Evolutionary conservation across 805 yeast species (phyloP).

Genomic region (Komagataella phaffii): DNA sequence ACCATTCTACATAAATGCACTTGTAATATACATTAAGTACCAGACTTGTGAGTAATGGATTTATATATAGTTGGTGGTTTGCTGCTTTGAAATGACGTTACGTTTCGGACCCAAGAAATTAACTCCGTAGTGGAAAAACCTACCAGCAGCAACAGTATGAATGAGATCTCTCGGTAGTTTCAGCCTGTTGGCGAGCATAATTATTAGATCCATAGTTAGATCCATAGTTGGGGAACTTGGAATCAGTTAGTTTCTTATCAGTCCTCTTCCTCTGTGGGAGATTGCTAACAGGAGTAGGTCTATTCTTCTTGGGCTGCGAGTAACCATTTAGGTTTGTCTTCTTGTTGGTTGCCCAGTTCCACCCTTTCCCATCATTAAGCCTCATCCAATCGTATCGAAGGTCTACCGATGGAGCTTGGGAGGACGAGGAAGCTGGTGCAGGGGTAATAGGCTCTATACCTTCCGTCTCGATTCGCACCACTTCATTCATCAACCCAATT

Average conservation of each 20-base stretch:
- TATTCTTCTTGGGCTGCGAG: slow-evolving; percentile 26
- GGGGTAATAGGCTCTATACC: neutral
- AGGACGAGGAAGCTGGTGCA: neutral
- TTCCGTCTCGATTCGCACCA: slow-evolving; percentile 25
- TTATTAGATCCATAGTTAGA: slow-evolving; percentile 1
- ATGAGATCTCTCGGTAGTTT: neutral
- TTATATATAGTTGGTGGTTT: neutral
- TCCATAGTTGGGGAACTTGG: slow-evolving; percentile 1
- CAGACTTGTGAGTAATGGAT: neutral
- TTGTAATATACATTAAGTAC: neutral
- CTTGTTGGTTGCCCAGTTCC: slow-evolving; percentile 66
- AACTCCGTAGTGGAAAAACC: neutral
- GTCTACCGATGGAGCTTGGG: slow-evolving; percentile 18
- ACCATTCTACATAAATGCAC: neutral
- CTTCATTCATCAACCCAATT: slow-evolving; percentile 45
- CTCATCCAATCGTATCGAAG: slow-evolving; percentile 75
- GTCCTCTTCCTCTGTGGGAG: slow-evolving; percentile 6
- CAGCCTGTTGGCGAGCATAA: neutral
- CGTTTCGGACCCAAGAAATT: neutral
- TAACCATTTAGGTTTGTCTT: slow-evolving; percentile 76
- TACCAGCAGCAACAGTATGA: neutral
- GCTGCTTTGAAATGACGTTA: neutral
- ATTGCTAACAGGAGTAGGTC: slow-evolving; percentile 10
- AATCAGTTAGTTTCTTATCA: slow-evolving; percentile 1
- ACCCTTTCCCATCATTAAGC: slow-evolving; percentile 66